Evolutionary conservation across 1,139 yeast genomes (phyloP).

Genomic region (Saccharomyces uvarum): DNA sequence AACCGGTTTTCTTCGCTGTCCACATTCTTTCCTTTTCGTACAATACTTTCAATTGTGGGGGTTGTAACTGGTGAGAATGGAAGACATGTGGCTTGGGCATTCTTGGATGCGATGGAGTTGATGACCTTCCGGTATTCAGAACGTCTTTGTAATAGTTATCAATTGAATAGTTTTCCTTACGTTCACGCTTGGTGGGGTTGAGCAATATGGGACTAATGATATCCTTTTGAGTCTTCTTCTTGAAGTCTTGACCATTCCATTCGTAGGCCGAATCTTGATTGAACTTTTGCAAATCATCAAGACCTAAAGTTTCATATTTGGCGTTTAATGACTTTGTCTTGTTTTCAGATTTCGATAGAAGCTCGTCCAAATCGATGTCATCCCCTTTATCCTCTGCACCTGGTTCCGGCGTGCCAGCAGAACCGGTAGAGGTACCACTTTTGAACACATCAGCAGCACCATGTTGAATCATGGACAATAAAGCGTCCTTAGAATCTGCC

Average conservation of each 20-base stretch:
- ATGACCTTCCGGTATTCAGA: slow-evolving; percentile 51
- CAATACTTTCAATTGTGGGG: slow-evolving; percentile 51
- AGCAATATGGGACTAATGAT: slow-evolving; percentile 46
- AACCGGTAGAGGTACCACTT: slow-evolving; percentile 22
- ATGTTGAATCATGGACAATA: slow-evolving; percentile 90
- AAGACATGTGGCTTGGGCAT: slow-evolving; percentile 55
- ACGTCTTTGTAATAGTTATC: slow-evolving; percentile 77
- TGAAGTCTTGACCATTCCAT: slow-evolving; percentile 80
- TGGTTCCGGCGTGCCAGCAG: slow-evolving; percentile 30
- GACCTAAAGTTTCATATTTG: slow-evolving; percentile 75
- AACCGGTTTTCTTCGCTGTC: slow-evolving; percentile 31
- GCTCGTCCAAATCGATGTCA: slow-evolving; percentile 71
- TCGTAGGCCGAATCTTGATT: slow-evolving; percentile 59
- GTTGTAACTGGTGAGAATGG: slow-evolving; percentile 68
- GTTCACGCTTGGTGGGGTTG: slow-evolving; percentile 68
- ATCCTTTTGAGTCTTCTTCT: slow-evolving; percentile 49
- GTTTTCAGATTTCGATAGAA: slow-evolving; percentile 69
- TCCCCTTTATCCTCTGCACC: slow-evolving; percentile 31
- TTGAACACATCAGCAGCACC: slow-evolving; percentile 89
- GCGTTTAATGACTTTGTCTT: slow-evolving; percentile 71
- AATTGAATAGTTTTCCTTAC: slow-evolving; percentile 70
- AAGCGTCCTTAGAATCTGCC: slow-evolving; percentile 70
- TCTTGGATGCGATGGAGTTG: slow-evolving; percentile 55
- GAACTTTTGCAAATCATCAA: slow-evolving; percentile 87
- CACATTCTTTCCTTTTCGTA: slow-evolving; percentile 57